Evolutionary conservation across 2,329 filamentous ascomycete species (phyloP), one percentile per base, ranked within the genome.

Genomic region (Diaporthe aspalathi): DNA sequence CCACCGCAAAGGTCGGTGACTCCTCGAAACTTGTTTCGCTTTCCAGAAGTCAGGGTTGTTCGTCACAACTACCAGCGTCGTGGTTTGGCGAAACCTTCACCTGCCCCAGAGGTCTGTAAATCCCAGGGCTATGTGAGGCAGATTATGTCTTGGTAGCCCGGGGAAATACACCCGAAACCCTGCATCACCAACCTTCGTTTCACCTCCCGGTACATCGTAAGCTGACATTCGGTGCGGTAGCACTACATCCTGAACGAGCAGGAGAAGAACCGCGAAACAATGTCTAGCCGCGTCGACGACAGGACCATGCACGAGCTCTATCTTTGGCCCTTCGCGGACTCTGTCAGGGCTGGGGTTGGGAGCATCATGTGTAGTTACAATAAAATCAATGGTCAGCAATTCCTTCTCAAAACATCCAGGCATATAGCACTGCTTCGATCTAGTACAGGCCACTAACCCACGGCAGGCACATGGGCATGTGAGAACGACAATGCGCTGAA

Each of bases 341-440:
- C 91, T 1, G 87, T 93, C 32, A 86, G 86, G 74, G 88, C 91
- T 29, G 90, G 91, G 53, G 90, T 91, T n/a, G n/a, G n/a, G 3
- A 90, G 88, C 1, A 81, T 92, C 54, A 93, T 94, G 92, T 94
- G 92, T 81, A 90, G 89, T 22, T 93, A 93, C 81, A 91, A 93
- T 78, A 90, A 90, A 78, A 82, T 93, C 78, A 93, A 93, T 80
- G 89, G 89, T 73, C 9, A 27, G 32, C 9, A 35, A 5, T 35
- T n/a, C n/a, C n/a, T n/a, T n/a, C n/a, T n/a, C n/a, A n/a, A n/a
- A n/a, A n/a, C n/a, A n/a, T n/a, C n/a, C n/a, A n/a, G 32, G 32
- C 32, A 22, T n/a, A 50, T n/a, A 9, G n/a, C 32, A 20, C 8
- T 16, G 12, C 17, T 20, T 24, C 16, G 27, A 14, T 29, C 16